Evolutionary conservation across 2,329 filamentous ascomycete species (phyloP).

Genomic region (Alternaria triticina): DNA sequence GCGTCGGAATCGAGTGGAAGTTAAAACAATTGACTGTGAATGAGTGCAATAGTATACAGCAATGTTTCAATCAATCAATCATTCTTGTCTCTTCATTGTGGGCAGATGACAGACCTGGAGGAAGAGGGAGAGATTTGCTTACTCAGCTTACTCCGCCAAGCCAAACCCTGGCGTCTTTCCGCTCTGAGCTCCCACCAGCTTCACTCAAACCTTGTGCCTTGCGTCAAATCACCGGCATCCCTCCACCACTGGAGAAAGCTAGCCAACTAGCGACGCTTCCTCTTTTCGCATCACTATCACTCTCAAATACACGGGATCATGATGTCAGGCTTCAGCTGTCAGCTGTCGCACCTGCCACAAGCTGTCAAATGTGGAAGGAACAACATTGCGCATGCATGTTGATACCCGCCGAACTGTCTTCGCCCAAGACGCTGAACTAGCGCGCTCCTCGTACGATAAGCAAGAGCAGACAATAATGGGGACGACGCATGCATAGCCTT

Average conservation of each 20-base stretch:
- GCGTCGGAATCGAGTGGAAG: neutral
- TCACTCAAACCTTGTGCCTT: neutral
- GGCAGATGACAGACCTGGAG: neutral
- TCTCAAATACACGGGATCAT: neutral
- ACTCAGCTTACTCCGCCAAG: neutral
- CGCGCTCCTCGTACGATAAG: neutral
- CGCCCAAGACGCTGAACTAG: neutral
- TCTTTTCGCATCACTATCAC: neutral
- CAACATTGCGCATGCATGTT: neutral
- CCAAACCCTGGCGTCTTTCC: neutral
- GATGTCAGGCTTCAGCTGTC: neutral
- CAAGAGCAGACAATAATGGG: neutral
- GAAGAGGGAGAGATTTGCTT: neutral
- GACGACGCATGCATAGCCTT: neutral
- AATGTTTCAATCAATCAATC: neutral
- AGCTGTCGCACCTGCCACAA: neutral
- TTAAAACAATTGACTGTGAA: neutral
- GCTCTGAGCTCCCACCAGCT: neutral
- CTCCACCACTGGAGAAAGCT: accelerated
- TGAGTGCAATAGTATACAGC: accelerated
- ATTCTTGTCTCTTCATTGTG: neutral
- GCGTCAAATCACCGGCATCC: neutral
- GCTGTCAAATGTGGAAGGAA: neutral
- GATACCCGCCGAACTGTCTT: neutral
- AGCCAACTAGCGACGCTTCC: neutral